These are phyloP conservation scores for Pueraria montana DNA, from an alignment of 306 rosid species.

Conservation along the genomic window DNA sequence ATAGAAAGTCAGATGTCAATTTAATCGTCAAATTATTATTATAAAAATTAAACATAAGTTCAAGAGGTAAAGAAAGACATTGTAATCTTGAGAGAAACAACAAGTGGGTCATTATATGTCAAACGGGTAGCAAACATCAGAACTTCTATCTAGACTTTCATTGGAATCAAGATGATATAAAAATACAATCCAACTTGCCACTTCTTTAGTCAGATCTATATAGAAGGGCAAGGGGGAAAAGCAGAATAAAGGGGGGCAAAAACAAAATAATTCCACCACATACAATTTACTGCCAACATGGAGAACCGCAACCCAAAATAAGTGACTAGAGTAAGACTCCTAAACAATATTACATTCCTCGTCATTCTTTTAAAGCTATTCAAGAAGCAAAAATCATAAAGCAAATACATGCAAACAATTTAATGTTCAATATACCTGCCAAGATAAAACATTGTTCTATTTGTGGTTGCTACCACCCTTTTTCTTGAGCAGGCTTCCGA, in stretches of 20 bases:
- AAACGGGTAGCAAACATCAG: slow-evolving; percentile 14
- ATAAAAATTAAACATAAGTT: background rate
- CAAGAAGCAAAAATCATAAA: slow-evolving; percentile 63
- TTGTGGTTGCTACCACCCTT: slow-evolving; percentile 78
- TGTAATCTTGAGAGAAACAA: background rate
- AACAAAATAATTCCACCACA: slow-evolving; percentile 53
- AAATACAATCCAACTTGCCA: slow-evolving; percentile 48
- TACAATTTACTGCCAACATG: slow-evolving; percentile 47
- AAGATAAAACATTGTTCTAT: slow-evolving; percentile 58
- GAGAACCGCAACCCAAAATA: slow-evolving; percentile 49
- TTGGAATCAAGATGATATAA: slow-evolving; percentile 38
- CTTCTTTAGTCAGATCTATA: slow-evolving; percentile 40
- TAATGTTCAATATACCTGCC: slow-evolving; percentile 64
- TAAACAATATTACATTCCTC: slow-evolving; percentile 73
- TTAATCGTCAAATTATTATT: background rate
- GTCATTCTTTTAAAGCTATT: slow-evolving; percentile 68
- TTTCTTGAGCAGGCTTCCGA: slow-evolving; percentile 95
- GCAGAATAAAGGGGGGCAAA: slow-evolving; percentile 1
- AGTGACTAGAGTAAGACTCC: slow-evolving; percentile 50
- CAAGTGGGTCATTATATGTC: background rate
- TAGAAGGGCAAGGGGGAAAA: slow-evolving; percentile 43
- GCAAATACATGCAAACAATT: slow-evolving; percentile 65
- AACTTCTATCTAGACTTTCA: slow-evolving; percentile 39
- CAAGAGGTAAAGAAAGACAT: background rate
- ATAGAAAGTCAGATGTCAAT: background rate